phyloP scores from a whole-genome alignment of 192 early-diverging fungal species.

The Gamsiella multidivaricata region DNA sequence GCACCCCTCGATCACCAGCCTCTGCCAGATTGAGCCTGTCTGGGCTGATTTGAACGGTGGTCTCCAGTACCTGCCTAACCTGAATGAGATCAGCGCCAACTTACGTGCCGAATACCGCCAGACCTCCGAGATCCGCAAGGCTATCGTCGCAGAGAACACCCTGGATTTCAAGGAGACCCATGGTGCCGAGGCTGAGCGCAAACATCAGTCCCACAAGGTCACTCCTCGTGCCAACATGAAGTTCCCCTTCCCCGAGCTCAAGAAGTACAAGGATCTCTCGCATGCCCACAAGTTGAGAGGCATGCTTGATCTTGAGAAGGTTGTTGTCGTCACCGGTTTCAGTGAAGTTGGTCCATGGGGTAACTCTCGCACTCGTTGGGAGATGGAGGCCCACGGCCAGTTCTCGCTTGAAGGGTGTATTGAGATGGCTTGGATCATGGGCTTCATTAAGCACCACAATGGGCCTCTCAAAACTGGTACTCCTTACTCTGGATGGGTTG shows the following conservation, averaged over 20 bases:
- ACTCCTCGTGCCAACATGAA: conserved; percentile 90
- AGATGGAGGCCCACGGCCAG: conserved; percentile 92
- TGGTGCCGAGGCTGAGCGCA: conserved; percentile 77
- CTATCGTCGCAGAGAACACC: conserved; percentile 79
- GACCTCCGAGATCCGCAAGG: conserved; percentile 87
- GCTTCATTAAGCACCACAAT: conserved; percentile 88
- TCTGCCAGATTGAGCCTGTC: conserved; percentile 79
- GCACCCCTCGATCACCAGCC: conserved; percentile 80
- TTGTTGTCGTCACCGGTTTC: conserved; percentile 92
- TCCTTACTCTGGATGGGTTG: conserved; percentile 93
- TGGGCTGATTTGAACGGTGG: conserved; percentile 95
- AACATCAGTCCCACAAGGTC: conserved; percentile 68
- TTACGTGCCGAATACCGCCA: conserved; percentile 84
- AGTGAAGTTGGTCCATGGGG: conserved; percentile 95
- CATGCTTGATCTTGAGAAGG: conserved; percentile 91
- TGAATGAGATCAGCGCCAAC: conserved; percentile 80
- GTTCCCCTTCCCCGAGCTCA: conserved; percentile 82
- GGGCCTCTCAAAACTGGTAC: conserved; percentile 82
- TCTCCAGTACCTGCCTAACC: conserved; percentile 85
- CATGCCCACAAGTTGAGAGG: conserved; percentile 73
- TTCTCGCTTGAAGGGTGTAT: conserved; percentile 93
- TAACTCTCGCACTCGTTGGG: conserved; percentile 93
- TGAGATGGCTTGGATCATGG: conserved; percentile 99
- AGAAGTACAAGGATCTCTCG: conserved; percentile 68
- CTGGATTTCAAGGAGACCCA: conserved; percentile 83